Conservation (phyloP, 2,329 filamentous ascomycete species). For the Exophiala lecanii-corni region DNA sequence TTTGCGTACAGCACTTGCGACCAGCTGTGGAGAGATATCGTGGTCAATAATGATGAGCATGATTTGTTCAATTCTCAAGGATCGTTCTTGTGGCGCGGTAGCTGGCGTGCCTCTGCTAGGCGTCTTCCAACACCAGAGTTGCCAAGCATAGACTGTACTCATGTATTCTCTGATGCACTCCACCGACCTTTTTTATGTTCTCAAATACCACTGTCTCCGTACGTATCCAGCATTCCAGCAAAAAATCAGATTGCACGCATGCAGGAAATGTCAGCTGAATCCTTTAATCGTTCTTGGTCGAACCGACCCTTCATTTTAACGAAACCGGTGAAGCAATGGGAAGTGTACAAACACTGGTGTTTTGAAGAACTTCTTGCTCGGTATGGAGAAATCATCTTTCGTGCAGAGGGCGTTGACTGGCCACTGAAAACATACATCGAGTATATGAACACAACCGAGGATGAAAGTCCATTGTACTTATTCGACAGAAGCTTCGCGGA, state of each 20-base stretch:
- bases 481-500: slow-evolving; percentile 84
- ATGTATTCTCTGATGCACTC: slow-evolving; percentile 83
- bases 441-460: slow-evolving; percentile 74
- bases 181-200: slow-evolving; percentile 89
- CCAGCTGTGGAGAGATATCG: slow-evolving; percentile 83
- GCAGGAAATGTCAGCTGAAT: slow-evolving; percentile 61
- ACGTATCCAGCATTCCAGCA: slow-evolving; percentile 64
- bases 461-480: slow-evolving; percentile 88
- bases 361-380: slow-evolving; percentile 60
- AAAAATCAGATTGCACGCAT: slow-evolving; percentile 70
- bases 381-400: slow-evolving; percentile 66
- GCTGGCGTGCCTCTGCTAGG: slow-evolving; percentile 78
- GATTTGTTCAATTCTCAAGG: slow-evolving; percentile 9
- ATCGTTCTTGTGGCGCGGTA: slow-evolving; percentile 66
- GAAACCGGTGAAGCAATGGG: slow-evolving; percentile 75
- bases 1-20: slow-evolving; percentile 81
- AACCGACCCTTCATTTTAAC: slow-evolving; percentile 83
- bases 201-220: slow-evolving; percentile 64
- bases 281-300: slow-evolving; percentile 73
- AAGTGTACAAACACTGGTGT: slow-evolving; percentile 69
- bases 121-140: slow-evolving; percentile 51
- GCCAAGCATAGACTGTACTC: slow-evolving; percentile 63
- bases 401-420: slow-evolving; percentile 94
- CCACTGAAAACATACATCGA: slow-evolving; percentile 70
- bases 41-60: slow-evolving; percentile 48